These are phyloP conservation scores for Achlya hypogyna DNA, from an alignment of 352 stramenopile genomes.

Conservation along the genomic window DNA sequence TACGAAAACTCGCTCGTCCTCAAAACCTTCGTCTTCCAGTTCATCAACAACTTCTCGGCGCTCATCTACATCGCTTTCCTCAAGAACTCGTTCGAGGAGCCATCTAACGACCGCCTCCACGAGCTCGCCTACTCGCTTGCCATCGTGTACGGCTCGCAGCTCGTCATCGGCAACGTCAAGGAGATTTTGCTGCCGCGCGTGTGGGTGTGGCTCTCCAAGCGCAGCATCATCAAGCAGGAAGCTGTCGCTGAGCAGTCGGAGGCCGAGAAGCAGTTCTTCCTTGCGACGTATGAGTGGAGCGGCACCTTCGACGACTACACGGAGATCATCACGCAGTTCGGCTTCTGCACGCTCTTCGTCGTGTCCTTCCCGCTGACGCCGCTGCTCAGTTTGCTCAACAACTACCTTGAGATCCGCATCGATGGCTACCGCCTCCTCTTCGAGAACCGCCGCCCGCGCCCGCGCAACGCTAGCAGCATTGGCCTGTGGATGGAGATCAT, in stretches of 20 bases:
- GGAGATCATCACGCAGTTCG: constrained; percentile 86
- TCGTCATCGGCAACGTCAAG: constrained; percentile 70
- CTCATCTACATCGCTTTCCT: constrained; percentile 94
- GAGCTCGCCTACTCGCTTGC: constrained; percentile 87
- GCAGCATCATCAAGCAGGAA: constrained; percentile 46
- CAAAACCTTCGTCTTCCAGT: constrained; percentile 94
- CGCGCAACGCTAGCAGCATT: constrained; percentile 77
- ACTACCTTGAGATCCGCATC: constrained; percentile 89
- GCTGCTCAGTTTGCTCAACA: constrained; percentile 87
- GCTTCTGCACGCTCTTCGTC: constrained; percentile 86
- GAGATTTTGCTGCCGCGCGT: constrained; percentile 68
- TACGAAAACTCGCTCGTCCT: constrained; percentile 90
- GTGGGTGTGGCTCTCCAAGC: constrained; percentile 65
- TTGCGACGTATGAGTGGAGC: constrained; percentile 75
- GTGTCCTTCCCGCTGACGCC: constrained; percentile 90
- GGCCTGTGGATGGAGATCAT: constrained; percentile 90
- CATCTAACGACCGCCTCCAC: constrained; percentile 62
- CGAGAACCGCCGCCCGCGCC: constrained; percentile 67
- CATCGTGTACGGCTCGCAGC: constrained; percentile 85
- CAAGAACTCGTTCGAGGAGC: constrained; percentile 68
- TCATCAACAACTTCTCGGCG: constrained; percentile 92
- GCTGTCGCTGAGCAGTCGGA: constrained; percentile 29
- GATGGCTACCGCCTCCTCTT: constrained; percentile 83
- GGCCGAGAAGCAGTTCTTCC: constrained; percentile 65
- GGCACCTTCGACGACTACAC: constrained; percentile 91